These are phyloP conservation scores for Trichoderma parareesei DNA, from an alignment of 495 filamentous ascomycete genomes.

Conservation along the genomic window DNA sequence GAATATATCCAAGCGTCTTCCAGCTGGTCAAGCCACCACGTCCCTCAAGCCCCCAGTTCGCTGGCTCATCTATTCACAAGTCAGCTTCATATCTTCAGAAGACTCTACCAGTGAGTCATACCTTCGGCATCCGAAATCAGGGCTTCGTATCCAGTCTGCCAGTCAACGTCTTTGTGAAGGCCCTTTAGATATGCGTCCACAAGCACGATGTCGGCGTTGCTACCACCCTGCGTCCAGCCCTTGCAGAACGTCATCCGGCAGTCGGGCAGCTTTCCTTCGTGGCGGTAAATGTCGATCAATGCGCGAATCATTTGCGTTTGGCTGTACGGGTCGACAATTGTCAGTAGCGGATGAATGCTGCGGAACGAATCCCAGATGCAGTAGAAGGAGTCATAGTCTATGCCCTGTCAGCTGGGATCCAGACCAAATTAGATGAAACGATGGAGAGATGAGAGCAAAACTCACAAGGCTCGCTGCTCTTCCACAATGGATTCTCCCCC, in stretches of 20 bases:
- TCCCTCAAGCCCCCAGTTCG: constrained; percentile 57
- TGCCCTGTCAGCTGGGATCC: neutral
- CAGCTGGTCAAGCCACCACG: constrained; percentile 54
- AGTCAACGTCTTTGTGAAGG: constrained; percentile 50
- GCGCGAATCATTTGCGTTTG: constrained; percentile 56
- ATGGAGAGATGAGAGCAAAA: neutral
- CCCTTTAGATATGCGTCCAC: constrained; percentile 61
- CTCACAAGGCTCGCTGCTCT: constrained; percentile 52
- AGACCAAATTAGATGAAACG: too few species aligned
- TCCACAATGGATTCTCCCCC: constrained; percentile 63
- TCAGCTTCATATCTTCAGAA: neutral
- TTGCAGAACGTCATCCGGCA: constrained; percentile 57
- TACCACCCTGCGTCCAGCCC: constrained; percentile 63
- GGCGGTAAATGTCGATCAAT: constrained; percentile 57
- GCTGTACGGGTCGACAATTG: constrained; percentile 52
- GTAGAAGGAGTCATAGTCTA: constrained; percentile 62
- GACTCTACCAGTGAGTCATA: constrained; percentile 24
- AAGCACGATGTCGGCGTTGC: constrained; percentile 63
- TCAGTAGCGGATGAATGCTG: constrained; percentile 57
- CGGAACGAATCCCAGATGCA: constrained; percentile 64
- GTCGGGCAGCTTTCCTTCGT: constrained; percentile 58
- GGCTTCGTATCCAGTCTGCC: constrained; percentile 55
- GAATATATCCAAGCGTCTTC: constrained; percentile 56
- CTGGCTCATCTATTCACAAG: constrained; percentile 23
- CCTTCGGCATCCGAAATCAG: constrained; percentile 61